Evolutionary conservation across 2,329 filamentous ascomycete species (phyloP), one percentile per base, ranked within the genome.

Genomic region (Phialocephala subalpina): DNA sequence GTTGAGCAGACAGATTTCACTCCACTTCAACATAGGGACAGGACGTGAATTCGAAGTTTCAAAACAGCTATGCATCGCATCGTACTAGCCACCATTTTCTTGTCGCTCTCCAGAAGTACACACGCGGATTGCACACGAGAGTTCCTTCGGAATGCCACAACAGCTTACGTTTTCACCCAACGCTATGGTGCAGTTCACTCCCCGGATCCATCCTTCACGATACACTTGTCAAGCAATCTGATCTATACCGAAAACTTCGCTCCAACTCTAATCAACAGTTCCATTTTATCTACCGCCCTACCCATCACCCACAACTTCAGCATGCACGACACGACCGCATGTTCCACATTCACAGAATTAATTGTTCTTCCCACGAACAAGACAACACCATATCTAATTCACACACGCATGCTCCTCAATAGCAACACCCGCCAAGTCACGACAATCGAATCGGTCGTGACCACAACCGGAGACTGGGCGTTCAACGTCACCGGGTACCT

Each of bases 391-490:
- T 67, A 67, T 57, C 63, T 69, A 4, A 69, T 69, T 25, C 55
- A 61, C 33, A 69, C 67, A 18, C 59, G 65, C 11, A 66, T 67
- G 63, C 45, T 67, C 7, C 61, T 60, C 35, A 58, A 60, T 27
- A 33, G 45, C 38, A 42, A 63, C 58, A 57, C 29, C 55, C 25
- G 55, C 7, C 33, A 64, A 36, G 59, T 67, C 38, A 66, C 65
- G 7, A 47, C 53, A 6, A 62, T 63, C 18, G 56, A 63, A n/a
- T 52, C 53, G 5, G 52, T 67, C n/a, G 53, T 65, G 11, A 55
- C 67, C 8, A 58, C 66, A n/a, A 49, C 55, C n/a, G 67, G 67
- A 16, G 67, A 69, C 33, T 69, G 67, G 67, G 47, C 58, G 11
- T 69, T 69, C 59, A 69, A 67, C 53, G 64, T 59, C n/a, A 67